Base-by-base conservation (phyloP, 2,329 filamentous ascomycete species). In the Colletotrichum trifolii region DNA sequence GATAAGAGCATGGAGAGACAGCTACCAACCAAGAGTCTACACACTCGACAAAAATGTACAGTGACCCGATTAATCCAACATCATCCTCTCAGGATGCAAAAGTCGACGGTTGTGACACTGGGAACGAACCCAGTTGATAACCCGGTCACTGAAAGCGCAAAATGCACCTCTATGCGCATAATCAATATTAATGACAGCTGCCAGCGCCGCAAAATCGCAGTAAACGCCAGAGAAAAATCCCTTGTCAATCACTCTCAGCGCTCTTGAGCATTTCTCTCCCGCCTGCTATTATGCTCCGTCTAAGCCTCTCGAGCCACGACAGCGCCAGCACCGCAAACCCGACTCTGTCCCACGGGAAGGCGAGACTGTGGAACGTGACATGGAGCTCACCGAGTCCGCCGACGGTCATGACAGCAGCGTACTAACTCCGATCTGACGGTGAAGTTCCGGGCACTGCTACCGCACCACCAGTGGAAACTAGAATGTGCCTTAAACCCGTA, bases 161-260 rank as follows among this genome's bases (percentile, higher is more conserved):
- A 46, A 25, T 13, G 33, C 11, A 12, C 25, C 40, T 47, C 42
- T 40, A 55, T 46, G 2, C 13, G 33, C 4, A n/a, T 13, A n/a
- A 45, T 33, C 11, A 55, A 8, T 42, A 55, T 55, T 11, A 55
- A 25, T 15, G 34, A 42, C 2, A 47, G 13, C 25, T 55, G 53
- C 40, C 25, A 55, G 12, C 53, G 25, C 53, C 46, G n/a, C 40
- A 55, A 45, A 4, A 46, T 42, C 42, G 40, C 53, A 35, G 53
- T 42, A 38, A 36, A 55, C 2, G 53, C 46, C 25, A 43, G 34
- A 9, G 53, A 40, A 25, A 55, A 55, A 15, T 55, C 36, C 40
- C 53, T 5, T 15, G 53, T 46, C 40, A 54, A 36, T 33, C 53
- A 55, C 9, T 8, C 42, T 8, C 25, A 38, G 45, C 40, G 12